Percentiles rank a stretch among this genome's conserved stretches.
Evolutionary conservation across 2,329 filamentous ascomycete species (phyloP).

Genomic region (Pseudogymnoascus sp.): DNA sequence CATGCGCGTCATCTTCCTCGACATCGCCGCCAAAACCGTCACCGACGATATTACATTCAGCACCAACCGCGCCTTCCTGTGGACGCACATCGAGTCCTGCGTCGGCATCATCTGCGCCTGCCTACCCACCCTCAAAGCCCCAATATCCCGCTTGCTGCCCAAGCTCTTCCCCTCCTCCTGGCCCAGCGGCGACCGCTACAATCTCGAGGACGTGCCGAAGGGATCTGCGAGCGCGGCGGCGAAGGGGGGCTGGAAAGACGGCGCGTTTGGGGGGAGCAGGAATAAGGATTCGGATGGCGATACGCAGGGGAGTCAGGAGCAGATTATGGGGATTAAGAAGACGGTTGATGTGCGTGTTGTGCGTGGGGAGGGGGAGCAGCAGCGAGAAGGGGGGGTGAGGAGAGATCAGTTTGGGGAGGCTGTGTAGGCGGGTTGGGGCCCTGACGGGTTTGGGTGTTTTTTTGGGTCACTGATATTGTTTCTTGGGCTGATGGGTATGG

Average conservation of each 20-base stretch:
- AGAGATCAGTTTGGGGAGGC: background rate
- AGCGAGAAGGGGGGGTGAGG: background rate
- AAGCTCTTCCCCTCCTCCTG: background rate
- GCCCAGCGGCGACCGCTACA: background rate
- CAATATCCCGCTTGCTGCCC: slow-evolving; percentile 2
- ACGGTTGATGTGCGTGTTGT: slow-evolving; percentile 3
- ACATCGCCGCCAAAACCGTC: background rate
- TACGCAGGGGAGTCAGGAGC: slow-evolving; percentile 13
- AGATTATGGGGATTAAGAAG: slow-evolving; percentile 15
- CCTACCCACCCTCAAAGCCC: slow-evolving; percentile 14
- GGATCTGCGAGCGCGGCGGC: background rate
- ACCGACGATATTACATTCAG: background rate
- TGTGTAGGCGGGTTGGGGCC: background rate
- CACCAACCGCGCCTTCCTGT: slow-evolving; percentile 14
- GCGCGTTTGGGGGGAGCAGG: background rate
- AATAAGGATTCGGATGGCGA: background rate
- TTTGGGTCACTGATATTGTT: background rate
- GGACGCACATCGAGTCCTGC: slow-evolving; percentile 16
- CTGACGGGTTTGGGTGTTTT: background rate
- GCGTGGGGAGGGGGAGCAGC: background rate
- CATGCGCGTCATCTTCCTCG: background rate
- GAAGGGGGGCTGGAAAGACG: background rate
- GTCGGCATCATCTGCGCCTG: slow-evolving; percentile 16
- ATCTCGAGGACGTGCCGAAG: background rate
- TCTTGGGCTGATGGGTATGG: background rate